Percentiles rank a stretch among this genome's conserved stretches.
Conservation (phyloP, 2,329 filamentous ascomycete species). For the Cladophialophora carrionii region DNA sequence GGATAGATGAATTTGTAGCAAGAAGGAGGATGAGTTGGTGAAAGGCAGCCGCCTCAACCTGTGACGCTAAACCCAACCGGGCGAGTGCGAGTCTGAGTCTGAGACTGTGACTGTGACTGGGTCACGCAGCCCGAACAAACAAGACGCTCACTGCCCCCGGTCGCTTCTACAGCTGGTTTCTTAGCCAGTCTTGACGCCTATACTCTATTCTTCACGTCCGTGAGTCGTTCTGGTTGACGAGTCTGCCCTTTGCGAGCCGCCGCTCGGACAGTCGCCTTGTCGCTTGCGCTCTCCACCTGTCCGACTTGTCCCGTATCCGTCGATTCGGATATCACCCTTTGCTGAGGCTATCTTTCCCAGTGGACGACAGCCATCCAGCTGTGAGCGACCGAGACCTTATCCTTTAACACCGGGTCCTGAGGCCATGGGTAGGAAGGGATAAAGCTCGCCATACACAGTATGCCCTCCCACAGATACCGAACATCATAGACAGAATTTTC, state of each 20-base stretch:
- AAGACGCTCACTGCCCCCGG: conserved; percentile 5
- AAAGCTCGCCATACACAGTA: conserved; percentile 21
- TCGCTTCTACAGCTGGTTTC: conserved; percentile 11
- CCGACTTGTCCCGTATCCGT: conserved; percentile 28
- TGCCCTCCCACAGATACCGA: conserved; percentile 24
- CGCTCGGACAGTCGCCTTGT: conserved; percentile 5
- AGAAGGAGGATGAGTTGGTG: conserved; percentile 1
- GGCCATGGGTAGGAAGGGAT: conserved; percentile 5
- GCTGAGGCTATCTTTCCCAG: conserved; percentile 11
- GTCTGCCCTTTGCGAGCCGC: conserved; percentile 4
- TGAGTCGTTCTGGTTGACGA: not conserved
- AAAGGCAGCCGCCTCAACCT: conserved; percentile 7
- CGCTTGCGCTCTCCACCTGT: conserved; percentile 20
- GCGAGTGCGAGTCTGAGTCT: conserved; percentile 3
- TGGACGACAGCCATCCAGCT: conserved; percentile 4
- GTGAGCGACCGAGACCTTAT: conserved; percentile 5
- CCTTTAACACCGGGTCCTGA: not conserved
- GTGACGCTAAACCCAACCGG: conserved; percentile 9
- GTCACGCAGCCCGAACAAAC: conserved; percentile 7
- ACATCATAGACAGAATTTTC: conserved; percentile 31
- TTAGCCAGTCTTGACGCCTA: conserved; percentile 6
- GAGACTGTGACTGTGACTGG: conserved; percentile 1
- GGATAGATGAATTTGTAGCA: conserved; percentile 7
- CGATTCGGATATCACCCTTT: conserved; percentile 13
- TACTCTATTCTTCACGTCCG: conserved; percentile 1